Percentiles rank a stretch among this genome's conserved stretches.
These are phyloP conservation scores for Glycine soja DNA, from an alignment of 306 rosid genomes.

Conservation along the genomic window DNA sequence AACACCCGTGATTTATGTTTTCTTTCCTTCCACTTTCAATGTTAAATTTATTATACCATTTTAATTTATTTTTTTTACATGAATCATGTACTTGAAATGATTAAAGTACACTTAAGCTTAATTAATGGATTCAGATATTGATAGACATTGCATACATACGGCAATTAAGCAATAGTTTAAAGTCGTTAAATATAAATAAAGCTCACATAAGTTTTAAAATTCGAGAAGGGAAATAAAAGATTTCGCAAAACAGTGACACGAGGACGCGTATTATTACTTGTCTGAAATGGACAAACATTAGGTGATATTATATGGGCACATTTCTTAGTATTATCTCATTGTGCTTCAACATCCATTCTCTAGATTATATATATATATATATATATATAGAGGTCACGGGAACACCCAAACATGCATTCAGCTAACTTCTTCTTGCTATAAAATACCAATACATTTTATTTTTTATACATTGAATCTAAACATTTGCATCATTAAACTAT, in stretches of 20 bases:
- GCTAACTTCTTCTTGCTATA: neutral
- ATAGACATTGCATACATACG: neutral
- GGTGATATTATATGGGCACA: neutral
- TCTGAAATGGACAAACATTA: slow-evolving; percentile 13
- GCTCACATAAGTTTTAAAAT: slow-evolving; percentile 3
- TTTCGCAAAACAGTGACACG: neutral
- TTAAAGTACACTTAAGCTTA: neutral
- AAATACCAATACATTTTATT: neutral
- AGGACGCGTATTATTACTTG: neutral
- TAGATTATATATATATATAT: slow-evolving; percentile 35
- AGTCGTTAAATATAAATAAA: neutral
- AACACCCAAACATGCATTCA: slow-evolving; percentile 28
- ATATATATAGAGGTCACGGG: slow-evolving; percentile 5
- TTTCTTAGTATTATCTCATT: neutral
- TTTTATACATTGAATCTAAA: slow-evolving; percentile 9
- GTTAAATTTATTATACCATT: neutral
- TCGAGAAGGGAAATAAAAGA: neutral
- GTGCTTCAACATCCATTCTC: slow-evolving; percentile 11
- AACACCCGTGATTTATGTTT: no score
- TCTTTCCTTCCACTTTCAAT: neutral
- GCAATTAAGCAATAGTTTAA: no score
- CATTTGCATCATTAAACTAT: neutral
- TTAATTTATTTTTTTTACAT: neutral
- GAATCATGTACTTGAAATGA: neutral
- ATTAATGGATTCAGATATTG: neutral